These are phyloP conservation scores for Candida pseudoviswanathii DNA, from an alignment of 1,139 yeast species.

Conservation along the genomic window DNA sequence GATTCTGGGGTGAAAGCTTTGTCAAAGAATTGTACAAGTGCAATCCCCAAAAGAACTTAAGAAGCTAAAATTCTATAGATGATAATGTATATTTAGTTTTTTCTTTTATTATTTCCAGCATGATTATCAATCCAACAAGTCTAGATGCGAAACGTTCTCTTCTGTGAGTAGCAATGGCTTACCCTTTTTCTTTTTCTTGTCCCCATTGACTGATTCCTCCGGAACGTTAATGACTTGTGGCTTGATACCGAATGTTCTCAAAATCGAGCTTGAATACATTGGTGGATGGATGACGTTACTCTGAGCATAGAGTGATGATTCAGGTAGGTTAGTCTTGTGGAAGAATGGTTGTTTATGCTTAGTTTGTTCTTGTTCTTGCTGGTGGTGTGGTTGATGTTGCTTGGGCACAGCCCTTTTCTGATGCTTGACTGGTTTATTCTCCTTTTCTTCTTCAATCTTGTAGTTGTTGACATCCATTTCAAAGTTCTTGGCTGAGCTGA, in stretches of 20 bases:
- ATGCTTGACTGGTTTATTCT: slow-evolving; percentile 4
- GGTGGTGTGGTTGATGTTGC: slow-evolving; percentile 2
- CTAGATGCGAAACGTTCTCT: slow-evolving; percentile 12
- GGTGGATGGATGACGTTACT: slow-evolving; percentile 37
- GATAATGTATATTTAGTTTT: slow-evolving; percentile 1
- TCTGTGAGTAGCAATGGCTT: slow-evolving; percentile 11
- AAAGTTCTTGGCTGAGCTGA: slow-evolving; percentile 52
- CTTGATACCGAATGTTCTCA: slow-evolving; percentile 43
- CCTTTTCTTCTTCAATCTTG: slow-evolving; percentile 11
- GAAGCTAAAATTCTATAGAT: slow-evolving; percentile 1
- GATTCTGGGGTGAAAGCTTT: slow-evolving; percentile 96
- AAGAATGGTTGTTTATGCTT: slow-evolving; percentile 22
- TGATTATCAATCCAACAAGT: slow-evolving; percentile 9
- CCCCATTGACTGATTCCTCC: slow-evolving; percentile 3
- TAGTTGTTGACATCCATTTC: slow-evolving; percentile 47
- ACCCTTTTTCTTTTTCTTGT: slow-evolving; percentile 2
- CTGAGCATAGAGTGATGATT: slow-evolving; percentile 37
- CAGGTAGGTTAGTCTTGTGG: slow-evolving; percentile 32
- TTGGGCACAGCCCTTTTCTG: not conserved
- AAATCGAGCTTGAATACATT: slow-evolving; percentile 37
- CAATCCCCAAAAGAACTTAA: slow-evolving; percentile 10
- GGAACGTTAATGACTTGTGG: slow-evolving; percentile 44
- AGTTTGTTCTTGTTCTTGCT: slow-evolving; percentile 1
- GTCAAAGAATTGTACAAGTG: slow-evolving; percentile 77
- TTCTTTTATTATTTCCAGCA: not conserved